phyloP scores from a whole-genome alignment of 495 filamentous ascomycete genomes.

The Aspergillus sclerotioniger region DNA sequence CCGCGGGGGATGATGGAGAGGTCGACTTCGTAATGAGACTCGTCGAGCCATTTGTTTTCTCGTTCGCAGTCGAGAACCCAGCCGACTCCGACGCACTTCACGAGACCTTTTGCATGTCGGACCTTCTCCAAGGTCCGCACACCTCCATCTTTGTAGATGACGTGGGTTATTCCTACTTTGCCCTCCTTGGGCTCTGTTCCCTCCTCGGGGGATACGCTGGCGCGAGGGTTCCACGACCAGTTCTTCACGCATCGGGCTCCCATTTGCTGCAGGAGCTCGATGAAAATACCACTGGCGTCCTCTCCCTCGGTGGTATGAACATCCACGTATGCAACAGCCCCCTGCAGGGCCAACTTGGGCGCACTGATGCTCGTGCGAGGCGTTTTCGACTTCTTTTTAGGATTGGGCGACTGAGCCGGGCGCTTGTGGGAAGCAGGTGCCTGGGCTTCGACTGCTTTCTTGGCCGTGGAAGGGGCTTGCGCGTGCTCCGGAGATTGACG shows the following conservation, averaged over 20 bases:
- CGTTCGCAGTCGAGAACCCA: constrained; percentile 89
- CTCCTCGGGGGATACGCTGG: constrained; percentile 37
- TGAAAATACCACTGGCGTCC: constrained; percentile 80
- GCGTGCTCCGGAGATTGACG: constrained; percentile 22
- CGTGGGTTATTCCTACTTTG: constrained; percentile 86
- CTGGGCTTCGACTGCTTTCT: constrained; percentile 9
- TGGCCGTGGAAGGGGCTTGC: constrained; percentile 28
- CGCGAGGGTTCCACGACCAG: constrained; percentile 79
- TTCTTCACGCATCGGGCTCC: constrained; percentile 79
- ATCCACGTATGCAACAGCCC: constrained; percentile 85
- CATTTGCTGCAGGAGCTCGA: constrained; percentile 77
- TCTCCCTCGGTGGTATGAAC: constrained; percentile 89
- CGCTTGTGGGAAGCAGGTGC: neutral
- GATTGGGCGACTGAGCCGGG: neutral
- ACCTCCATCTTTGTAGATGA: constrained; percentile 92
- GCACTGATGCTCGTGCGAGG: constrained; percentile 26
- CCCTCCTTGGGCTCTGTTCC: constrained; percentile 31
- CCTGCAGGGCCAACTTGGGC: constrained; percentile 49
- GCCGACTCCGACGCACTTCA: constrained; percentile 80
- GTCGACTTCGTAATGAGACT: constrained; percentile 68
- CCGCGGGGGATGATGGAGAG: constrained; percentile 70
- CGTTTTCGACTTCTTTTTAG: constrained; percentile 7
- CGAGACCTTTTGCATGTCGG: constrained; percentile 65
- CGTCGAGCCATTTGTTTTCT: constrained; percentile 72
- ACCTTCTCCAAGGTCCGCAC: constrained; percentile 87